Conservation (phyloP, 2,329 filamentous ascomycete genomes). For the Cladophialophora exuberans region DNA sequence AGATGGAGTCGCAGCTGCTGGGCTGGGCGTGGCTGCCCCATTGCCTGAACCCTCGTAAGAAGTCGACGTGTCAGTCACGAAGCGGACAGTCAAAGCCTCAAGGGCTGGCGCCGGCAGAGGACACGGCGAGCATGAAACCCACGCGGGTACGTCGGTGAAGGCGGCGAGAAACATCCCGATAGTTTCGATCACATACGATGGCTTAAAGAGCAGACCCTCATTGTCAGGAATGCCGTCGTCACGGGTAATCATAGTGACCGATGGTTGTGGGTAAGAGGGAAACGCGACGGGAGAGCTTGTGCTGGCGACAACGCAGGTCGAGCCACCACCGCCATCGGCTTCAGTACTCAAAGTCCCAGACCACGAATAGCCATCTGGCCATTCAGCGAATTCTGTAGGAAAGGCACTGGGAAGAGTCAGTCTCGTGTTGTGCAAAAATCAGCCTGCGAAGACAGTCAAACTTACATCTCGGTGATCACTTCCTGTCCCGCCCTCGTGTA, state of each 20-base stretch:
- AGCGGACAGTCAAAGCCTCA: not conserved
- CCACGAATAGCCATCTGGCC: not conserved
- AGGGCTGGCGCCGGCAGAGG: not conserved
- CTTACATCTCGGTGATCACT: not conserved
- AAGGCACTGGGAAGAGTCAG: not conserved
- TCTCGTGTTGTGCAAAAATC: not conserved
- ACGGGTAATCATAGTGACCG: not conserved
- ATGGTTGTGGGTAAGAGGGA: not conserved
- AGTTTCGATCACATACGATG: not conserved
- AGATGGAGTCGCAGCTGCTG: too few relatives aligned
- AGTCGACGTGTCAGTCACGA: not conserved
- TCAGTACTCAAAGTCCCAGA: not conserved
- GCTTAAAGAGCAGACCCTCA: not conserved
- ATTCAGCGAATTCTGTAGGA: not conserved
- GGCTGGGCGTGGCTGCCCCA: too few relatives aligned
- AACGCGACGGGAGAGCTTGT: not conserved
- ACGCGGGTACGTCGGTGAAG: not conserved
- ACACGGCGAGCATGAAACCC: not conserved
- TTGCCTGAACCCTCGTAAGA: conserved; percentile 28
- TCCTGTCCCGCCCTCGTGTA: not conserved
- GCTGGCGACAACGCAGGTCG: not conserved
- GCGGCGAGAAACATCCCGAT: not conserved
- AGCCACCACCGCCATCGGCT: not conserved
- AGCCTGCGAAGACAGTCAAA: not conserved
- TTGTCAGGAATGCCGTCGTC: not conserved